These are phyloP conservation scores for Dipodascopsis uninucleata DNA, from an alignment of 805 yeast species.

Conservation along the genomic window DNA sequence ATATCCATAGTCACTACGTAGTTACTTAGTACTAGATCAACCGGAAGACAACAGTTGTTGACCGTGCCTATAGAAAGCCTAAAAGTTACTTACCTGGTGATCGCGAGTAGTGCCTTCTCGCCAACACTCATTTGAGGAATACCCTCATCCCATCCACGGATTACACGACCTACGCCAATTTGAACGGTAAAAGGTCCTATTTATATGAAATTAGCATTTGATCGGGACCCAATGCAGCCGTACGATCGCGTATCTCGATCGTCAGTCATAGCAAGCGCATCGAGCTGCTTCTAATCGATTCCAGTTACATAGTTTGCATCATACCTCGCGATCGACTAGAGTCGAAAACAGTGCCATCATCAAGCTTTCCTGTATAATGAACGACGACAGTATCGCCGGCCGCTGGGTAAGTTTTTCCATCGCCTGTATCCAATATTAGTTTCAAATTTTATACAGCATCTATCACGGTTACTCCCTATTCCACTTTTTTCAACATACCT, in stretches of 20 bases:
- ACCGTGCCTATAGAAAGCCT: neutral
- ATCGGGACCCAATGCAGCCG: too few species aligned
- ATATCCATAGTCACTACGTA: constrained; percentile 70
- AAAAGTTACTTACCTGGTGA: constrained; percentile 50
- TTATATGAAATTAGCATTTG: too few species aligned
- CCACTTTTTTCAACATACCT: constrained; percentile 34
- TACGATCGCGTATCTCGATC: too few species aligned
- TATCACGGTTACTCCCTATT: neutral
- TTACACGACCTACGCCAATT: constrained; percentile 95
- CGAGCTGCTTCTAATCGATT: neutral
- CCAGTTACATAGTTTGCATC: too few species aligned
- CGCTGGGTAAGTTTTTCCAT: constrained; percentile 82
- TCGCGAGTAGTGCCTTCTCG: constrained; percentile 86
- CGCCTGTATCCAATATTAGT: constrained; percentile 48
- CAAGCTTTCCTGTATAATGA: constrained; percentile 93
- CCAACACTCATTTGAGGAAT: constrained; percentile 90
- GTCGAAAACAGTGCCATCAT: constrained; percentile 93
- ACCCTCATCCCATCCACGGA: constrained; percentile 94
- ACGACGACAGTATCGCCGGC: constrained; percentile 85
- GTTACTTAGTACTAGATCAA: neutral
- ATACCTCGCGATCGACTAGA: constrained; percentile 82
- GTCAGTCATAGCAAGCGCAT: neutral
- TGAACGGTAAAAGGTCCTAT: constrained; percentile 87
- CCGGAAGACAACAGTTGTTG: neutral
- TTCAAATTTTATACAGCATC: neutral